Evolutionary conservation across 2,329 filamentous ascomycete genomes (phyloP).

Genomic region (Talaromyces sp.): DNA sequence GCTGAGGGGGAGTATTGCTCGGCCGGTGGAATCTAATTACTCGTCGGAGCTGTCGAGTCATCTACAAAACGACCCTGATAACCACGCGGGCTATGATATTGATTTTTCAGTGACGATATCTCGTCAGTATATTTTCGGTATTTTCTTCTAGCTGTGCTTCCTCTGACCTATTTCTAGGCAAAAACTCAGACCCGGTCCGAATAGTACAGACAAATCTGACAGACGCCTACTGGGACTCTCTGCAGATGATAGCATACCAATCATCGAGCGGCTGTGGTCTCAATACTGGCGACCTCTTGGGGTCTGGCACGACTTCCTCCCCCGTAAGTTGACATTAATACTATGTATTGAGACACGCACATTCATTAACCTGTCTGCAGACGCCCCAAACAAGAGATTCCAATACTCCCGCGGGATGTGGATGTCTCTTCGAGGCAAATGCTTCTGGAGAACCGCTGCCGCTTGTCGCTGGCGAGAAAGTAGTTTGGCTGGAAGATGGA

Average conservation of each 20-base stretch:
- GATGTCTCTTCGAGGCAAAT: constrained; percentile 7
- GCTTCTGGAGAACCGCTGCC: neutral
- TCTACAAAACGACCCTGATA: constrained; percentile 2
- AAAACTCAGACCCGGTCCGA: neutral
- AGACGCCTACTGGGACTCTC: constrained; percentile 10
- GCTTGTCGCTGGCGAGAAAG: neutral
- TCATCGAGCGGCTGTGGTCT: constrained; percentile 11
- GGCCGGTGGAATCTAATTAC: neutral
- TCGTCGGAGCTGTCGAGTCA: neutral
- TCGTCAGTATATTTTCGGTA: neutral
- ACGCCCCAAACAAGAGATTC: neutral
- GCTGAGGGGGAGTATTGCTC: constrained; percentile 26
- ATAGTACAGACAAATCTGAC: neutral
- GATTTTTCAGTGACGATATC: constrained; percentile 5
- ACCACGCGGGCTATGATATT: constrained; percentile 12
- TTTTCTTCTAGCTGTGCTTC: neutral
- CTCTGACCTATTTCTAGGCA: neutral
- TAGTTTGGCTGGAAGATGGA: constrained; percentile 6
- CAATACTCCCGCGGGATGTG: constrained; percentile 1
- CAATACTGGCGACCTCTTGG: constrained; percentile 10
- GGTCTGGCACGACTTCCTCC: constrained; percentile 10
- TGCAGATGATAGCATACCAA: constrained; percentile 14
- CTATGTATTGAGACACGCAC: neutral
- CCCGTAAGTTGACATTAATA: neutral
- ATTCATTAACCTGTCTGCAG: neutral